Percentiles rank a stretch among this genome's conserved stretches.
These are phyloP conservation scores for Penicillium expansum DNA, from an alignment of 2,329 filamentous ascomycete species.

Conservation along the genomic window DNA sequence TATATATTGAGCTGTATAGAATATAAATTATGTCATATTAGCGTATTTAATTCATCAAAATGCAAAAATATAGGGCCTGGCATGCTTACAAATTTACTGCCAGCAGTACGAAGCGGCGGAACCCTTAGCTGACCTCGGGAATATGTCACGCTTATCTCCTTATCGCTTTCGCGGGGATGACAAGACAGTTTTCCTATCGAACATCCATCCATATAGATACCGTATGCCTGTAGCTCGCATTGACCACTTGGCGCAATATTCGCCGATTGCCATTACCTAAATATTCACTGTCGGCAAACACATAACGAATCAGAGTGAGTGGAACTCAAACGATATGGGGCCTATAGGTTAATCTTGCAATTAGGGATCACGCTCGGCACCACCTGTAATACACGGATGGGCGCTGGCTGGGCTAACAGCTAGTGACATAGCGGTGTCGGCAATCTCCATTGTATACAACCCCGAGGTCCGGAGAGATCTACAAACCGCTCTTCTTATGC, in stretches of 20 bases:
- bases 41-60: too few species aligned
- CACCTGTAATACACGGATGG: constrained; percentile 11
- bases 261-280: constrained; percentile 13
- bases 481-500: not conserved
- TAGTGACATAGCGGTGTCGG: not conserved
- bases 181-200: not conserved
- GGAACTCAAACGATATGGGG: not conserved
- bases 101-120: too few species aligned
- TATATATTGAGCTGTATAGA: too few species aligned
- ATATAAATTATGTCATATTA: too few species aligned
- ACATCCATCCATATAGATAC: too few species aligned
- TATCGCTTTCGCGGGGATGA: constrained; percentile 5
- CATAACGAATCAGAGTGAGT: constrained; percentile 5
- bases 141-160: constrained; percentile 3
- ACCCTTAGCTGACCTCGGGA: too few species aligned
- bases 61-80: too few species aligned
- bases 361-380: constrained; percentile 6
- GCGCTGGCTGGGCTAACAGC: not conserved
- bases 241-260: not conserved
- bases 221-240: not conserved
- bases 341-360: constrained; percentile 7
- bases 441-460: not conserved
- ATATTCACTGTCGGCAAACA: not conserved
- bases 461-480: not conserved
- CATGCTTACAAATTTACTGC: too few species aligned